These are phyloP conservation scores for Cucumis cinereus DNA, from an alignment of 306 rosid species.

Conservation along the genomic window DNA sequence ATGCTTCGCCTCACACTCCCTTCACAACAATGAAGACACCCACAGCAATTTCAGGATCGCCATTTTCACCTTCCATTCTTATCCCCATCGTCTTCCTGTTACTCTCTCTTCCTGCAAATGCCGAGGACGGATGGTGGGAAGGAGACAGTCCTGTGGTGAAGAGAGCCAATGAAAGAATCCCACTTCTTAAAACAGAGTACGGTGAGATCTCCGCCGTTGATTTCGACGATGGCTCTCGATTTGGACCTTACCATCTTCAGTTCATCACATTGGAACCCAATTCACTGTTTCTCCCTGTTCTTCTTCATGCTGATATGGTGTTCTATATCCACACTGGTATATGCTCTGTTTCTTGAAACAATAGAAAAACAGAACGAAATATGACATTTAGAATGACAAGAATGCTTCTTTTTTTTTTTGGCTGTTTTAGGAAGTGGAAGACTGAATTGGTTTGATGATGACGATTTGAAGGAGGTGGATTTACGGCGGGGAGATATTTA, in stretches of 20 bases:
- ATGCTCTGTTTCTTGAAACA: background rate
- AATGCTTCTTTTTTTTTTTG: background rate
- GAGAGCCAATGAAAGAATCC: conserved; percentile 30
- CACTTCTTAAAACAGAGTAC: conserved; percentile 30
- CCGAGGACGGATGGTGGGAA: conserved; percentile 9
- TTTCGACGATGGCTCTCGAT: conserved; percentile 23
- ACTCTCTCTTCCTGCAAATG: conserved; percentile 10
- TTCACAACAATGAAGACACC: background rate
- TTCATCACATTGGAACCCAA: conserved; percentile 76
- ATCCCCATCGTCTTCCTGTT: conserved; percentile 13
- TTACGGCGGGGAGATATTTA: conserved; percentile 52
- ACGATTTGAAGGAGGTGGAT: conserved; percentile 15
- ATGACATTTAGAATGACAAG: background rate
- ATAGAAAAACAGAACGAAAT: background rate
- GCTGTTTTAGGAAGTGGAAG: conserved; percentile 51
- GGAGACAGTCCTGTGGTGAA: conserved; percentile 28
- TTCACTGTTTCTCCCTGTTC: conserved; percentile 74
- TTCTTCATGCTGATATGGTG: conserved; percentile 70
- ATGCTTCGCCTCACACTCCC: conserved; percentile 3
- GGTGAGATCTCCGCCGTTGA: conserved; percentile 55
- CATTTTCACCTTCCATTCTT: background rate
- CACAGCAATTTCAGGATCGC: background rate
- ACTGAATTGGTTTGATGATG: conserved; percentile 37
- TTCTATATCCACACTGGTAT: conserved; percentile 64
- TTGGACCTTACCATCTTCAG: conserved; percentile 48